Conservation (phyloP, 768 basidiomycete species). For the Panellus pusillus region DNA sequence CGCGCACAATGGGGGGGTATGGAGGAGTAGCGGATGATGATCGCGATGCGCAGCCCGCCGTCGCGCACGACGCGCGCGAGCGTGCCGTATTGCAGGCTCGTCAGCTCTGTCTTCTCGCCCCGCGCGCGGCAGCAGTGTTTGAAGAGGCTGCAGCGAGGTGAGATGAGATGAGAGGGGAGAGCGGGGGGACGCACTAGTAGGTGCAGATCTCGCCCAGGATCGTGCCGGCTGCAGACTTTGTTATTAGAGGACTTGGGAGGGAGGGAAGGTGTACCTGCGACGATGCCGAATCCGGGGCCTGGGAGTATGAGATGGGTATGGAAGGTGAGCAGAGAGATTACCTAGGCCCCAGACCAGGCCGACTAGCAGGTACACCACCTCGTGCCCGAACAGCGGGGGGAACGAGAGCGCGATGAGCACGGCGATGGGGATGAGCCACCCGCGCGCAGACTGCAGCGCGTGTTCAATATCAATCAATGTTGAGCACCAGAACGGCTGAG, state of each 20-base stretch:
- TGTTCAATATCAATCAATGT: no score
- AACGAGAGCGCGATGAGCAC: slow-evolving; percentile 45
- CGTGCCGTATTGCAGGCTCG: slow-evolving; percentile 37
- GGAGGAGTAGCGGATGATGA: slow-evolving; percentile 31
- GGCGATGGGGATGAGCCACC: slow-evolving; percentile 45
- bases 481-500: no score
- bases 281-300: slow-evolving; percentile 42
- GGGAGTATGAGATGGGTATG: no score
- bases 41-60: slow-evolving; percentile 40
- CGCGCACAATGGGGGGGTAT: slow-evolving; percentile 38
- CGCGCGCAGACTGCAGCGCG: slow-evolving; percentile 22
- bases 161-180: background rate
- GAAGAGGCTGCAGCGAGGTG: slow-evolving; percentile 30
- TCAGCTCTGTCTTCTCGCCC: slow-evolving; percentile 35
- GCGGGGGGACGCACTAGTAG: slow-evolving; percentile 25
- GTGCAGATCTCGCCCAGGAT: slow-evolving; percentile 40
- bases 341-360: slow-evolving; percentile 49
- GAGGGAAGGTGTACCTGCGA: slow-evolving; percentile 13
- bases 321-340: no score
- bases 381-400: slow-evolving; percentile 48
- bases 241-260: background rate
- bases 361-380: slow-evolving; percentile 41
- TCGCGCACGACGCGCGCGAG: slow-evolving; percentile 39
- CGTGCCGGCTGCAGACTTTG: slow-evolving; percentile 25
- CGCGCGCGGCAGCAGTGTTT: slow-evolving; percentile 36